These are phyloP conservation scores for Cladorrhinum sp. DNA, from an alignment of 2,329 filamentous ascomycete species.

Conservation along the genomic window DNA sequence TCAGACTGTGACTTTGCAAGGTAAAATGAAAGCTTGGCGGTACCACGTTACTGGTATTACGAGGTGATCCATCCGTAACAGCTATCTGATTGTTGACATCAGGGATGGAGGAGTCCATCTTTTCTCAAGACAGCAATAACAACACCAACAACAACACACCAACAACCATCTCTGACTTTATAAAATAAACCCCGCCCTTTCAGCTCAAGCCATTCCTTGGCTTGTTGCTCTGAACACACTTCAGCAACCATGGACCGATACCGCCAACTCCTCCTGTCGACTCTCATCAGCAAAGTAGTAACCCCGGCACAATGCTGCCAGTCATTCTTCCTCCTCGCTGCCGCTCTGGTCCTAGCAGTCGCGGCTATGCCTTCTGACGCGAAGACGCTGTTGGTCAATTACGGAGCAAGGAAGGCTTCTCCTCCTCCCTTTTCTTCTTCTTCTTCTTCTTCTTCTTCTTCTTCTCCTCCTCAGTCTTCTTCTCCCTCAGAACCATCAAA, in stretches of 20 bases:
- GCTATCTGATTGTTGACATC: neutral
- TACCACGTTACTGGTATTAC: too few relatives aligned
- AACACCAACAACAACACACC: too few relatives aligned
- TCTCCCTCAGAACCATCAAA: too few relatives aligned
- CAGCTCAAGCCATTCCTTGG: neutral
- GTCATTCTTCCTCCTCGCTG: conserved; percentile 45
- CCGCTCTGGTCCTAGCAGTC: conserved; percentile 40
- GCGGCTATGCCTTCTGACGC: conserved; percentile 44
- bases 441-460: neutral
- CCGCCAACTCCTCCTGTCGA: neutral
- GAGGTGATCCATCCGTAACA: neutral
- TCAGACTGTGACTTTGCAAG: neutral
- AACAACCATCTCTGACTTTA: too few relatives aligned
- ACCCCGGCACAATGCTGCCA: conserved; percentile 40
- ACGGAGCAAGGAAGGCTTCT: conserved; percentile 44
- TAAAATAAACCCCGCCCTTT: too few relatives aligned
- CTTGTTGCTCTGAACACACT: neutral
- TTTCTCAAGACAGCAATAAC: neutral
- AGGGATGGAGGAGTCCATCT: neutral
- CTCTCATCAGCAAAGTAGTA: conserved; percentile 8
- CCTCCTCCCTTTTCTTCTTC: neutral
- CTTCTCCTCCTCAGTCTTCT: neutral
- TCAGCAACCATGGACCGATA: neutral
- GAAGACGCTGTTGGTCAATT: conserved; percentile 46
- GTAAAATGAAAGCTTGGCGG: neutral